phyloP scores from a whole-genome alignment of 768 basidiomycete species.

The Neoboletus magnificus region DNA sequence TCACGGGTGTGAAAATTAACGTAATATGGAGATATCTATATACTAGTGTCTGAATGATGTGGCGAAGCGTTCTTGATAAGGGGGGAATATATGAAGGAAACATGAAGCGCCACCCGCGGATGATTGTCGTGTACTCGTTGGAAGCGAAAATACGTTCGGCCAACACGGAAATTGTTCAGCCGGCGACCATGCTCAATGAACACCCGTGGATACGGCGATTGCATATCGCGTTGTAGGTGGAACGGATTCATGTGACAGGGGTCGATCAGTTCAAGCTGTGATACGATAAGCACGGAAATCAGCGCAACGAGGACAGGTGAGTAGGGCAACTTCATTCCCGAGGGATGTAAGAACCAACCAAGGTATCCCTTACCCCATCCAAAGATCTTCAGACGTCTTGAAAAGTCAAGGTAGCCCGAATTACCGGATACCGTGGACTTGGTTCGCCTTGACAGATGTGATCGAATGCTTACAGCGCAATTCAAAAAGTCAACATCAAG shows the following conservation, averaged over 20 bases:
- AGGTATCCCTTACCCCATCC: background rate
- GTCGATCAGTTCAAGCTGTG: conserved; percentile 4
- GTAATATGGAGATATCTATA: conserved; percentile 2
- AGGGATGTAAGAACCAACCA: background rate
- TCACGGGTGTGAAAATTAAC: conserved; percentile 15
- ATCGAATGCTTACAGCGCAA: background rate
- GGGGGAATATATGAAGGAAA: background rate
- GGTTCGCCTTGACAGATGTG: background rate
- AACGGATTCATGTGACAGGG: conserved; percentile 18
- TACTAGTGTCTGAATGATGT: background rate
- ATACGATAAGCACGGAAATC: conserved; percentile 14
- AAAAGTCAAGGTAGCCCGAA: background rate
- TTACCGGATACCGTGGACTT: background rate
- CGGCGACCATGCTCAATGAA: background rate
- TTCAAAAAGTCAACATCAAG: background rate
- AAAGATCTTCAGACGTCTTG: background rate
- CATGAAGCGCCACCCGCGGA: conserved; percentile 3
- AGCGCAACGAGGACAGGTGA: conserved; percentile 2
- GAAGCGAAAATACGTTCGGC: background rate
- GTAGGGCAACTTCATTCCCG: conserved; percentile 14
- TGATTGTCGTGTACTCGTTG: conserved; percentile 4
- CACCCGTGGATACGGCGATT: background rate
- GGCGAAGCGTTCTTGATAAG: conserved; percentile 3
- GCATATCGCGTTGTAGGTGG: background rate
- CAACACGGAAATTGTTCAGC: conserved; percentile 13